Percentiles rank a stretch among this genome's conserved stretches.
These are phyloP conservation scores for Botrytis medusae DNA, from an alignment of 2,329 filamentous ascomycete genomes.

Conservation along the genomic window DNA sequence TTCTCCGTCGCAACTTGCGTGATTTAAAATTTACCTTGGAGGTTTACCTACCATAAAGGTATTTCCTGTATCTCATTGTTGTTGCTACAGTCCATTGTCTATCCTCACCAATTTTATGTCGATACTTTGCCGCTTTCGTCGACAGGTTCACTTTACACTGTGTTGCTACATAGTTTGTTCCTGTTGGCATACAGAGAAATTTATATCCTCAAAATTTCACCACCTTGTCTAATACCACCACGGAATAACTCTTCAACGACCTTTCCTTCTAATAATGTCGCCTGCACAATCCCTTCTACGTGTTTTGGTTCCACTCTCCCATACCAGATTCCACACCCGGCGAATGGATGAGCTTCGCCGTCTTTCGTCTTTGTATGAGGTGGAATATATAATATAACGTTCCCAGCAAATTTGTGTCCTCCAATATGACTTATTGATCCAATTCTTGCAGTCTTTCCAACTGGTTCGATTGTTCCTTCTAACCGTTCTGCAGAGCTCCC, in stretches of 20 bases:
- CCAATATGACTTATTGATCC: slow-evolving; percentile 77
- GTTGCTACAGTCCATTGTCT: background rate
- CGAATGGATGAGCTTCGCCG: slow-evolving; percentile 55
- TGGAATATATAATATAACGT: slow-evolving; percentile 78
- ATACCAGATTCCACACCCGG: slow-evolving; percentile 78
- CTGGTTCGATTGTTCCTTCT: slow-evolving; percentile 40
- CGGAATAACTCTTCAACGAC: slow-evolving; percentile 71
- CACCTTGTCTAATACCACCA: slow-evolving; percentile 61
- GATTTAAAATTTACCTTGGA: background rate
- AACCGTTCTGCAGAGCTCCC: slow-evolving; percentile 42
- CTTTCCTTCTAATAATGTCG: slow-evolving; percentile 66
- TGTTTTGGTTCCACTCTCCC: slow-evolving; percentile 73
- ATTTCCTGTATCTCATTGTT: background rate
- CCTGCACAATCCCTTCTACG: slow-evolving; percentile 71
- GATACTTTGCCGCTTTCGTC: background rate
- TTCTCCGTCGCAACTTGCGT: background rate
- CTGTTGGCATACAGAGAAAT: background rate
- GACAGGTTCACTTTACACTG: background rate
- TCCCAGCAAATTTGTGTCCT: slow-evolving; percentile 83
- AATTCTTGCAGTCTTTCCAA: slow-evolving; percentile 53
- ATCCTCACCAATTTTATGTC: background rate
- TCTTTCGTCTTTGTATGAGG: slow-evolving; percentile 47
- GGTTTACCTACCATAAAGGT: background rate
- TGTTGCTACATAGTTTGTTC: background rate
- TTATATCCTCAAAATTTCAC: slow-evolving; percentile 47